These are phyloP conservation scores for Phragmites australis DNA, from an alignment of 176 grass and related monocot species.

Conservation along the genomic window DNA sequence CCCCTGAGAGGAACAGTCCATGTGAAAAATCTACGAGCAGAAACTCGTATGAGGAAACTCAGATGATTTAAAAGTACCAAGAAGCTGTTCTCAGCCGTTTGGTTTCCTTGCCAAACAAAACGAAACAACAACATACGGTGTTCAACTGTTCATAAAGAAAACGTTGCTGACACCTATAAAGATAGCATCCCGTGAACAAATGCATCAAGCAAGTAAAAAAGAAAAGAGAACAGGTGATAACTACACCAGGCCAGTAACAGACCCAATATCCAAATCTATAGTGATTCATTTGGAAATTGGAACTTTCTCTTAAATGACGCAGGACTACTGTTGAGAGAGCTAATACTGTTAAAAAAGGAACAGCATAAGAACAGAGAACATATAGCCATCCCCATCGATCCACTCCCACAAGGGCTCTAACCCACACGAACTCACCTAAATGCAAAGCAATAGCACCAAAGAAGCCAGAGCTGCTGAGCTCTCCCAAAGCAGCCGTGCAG, in stretches of 20 bases:
- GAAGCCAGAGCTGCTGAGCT: not conserved
- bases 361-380: not conserved
- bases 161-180: not conserved
- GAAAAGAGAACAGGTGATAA: not conserved
- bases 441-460: not conserved
- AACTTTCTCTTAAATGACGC: not conserved
- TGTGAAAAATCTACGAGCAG: no score
- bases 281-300: not conserved
- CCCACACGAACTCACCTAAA: not conserved
- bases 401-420: not conserved
- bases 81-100: not conserved
- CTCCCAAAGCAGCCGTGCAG: not conserved
- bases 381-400: not conserved
- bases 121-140: not conserved
- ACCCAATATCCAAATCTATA: not conserved
- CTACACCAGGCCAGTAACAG: not conserved
- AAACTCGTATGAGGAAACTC: not conserved
- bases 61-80: not conserved
- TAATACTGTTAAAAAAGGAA: not conserved
- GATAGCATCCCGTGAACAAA: not conserved
- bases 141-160: conserved; percentile 7
- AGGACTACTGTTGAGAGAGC: not conserved
- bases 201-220: not conserved
- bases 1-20: no score
- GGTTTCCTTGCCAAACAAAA: not conserved